Evolutionary conservation across 352 stramenopile genomes (phyloP), one percentile per base, ranked within the genome.

Genomic region (Pythium monospermum): DNA sequence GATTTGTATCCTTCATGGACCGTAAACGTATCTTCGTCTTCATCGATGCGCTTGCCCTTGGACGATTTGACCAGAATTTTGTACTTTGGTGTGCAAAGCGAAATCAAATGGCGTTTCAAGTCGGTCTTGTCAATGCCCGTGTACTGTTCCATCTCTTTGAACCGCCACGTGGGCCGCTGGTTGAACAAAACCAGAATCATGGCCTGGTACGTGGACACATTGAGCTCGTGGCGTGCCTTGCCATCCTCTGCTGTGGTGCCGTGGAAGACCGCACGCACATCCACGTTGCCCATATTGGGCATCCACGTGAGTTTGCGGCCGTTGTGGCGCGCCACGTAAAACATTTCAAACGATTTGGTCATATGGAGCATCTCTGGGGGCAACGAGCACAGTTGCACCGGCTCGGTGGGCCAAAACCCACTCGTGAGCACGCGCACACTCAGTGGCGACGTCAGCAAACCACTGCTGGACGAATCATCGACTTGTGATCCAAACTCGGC

Each of bases 121-220:
- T 97, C 89, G 31, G 70, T 76, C 12, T 65, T 52, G 6, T 94
- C 82, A 48, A 99, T 98, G 27, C 83, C 64, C 0, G 94, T 98
- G 43, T 75, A 68, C 28, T 94, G 76, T 25, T 81, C 63, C 33
- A 99, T 96, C 11, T 98, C 79, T 18, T 86, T 81, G 45, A 97
- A 91, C 10, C 68, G 57, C 79, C 75, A 91, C 27, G 66, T 59
- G 0, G 85, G 81, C 12, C 72, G 64, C 28, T 87, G 73, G 66
- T 99, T 99, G 76, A 99, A 99, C 6, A 99, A 65, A 62, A 98
- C 85, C 26, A 99, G 73, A 37, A 99, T 98, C 49, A 96, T 96
- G 61, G 98, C 98, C 75, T 99, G 96, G 64, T 98, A 99, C 6
- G 96, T 98, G 19, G 94, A 98, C 22, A 99, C 96, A 38, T 87